Evolutionary conservation across 2,329 filamentous ascomycete species (phyloP).

Genomic region (Talaromyces sp.): DNA sequence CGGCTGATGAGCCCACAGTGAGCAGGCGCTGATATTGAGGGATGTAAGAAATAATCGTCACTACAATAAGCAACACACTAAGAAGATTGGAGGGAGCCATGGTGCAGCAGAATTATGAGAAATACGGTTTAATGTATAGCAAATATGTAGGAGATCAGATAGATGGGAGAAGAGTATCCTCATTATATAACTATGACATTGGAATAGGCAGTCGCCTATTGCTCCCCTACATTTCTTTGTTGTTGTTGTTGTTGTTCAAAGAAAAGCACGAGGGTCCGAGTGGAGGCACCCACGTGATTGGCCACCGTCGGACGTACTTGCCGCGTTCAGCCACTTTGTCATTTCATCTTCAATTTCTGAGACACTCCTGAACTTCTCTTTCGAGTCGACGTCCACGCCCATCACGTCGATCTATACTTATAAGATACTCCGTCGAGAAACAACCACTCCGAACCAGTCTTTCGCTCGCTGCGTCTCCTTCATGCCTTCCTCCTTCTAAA

Average conservation of each 20-base stretch:
- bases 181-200: background rate
- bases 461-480: slow-evolving; percentile 58
- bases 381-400: background rate
- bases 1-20: background rate
- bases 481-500: slow-evolving; percentile 61
- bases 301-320: background rate
- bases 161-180: background rate
- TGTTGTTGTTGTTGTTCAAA: no score
- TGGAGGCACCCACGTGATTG: slow-evolving; percentile 1
- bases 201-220: background rate
- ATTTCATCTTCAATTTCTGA: background rate
- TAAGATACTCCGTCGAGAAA: background rate
- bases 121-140: background rate
- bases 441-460: slow-evolving; percentile 62
- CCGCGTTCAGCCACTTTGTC: background rate
- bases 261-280: background rate
- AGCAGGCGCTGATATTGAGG: background rate
- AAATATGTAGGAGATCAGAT: background rate
- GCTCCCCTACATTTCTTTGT: no score
- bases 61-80: background rate
- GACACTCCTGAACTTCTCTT: background rate
- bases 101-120: background rate
- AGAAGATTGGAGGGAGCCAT: background rate
- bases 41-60: background rate
- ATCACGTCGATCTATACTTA: background rate